Evolutionary conservation across 352 stramenopile genomes (phyloP), one percentile per base, ranked within the genome.

Genomic region (Saprolegnia parasitica): DNA sequence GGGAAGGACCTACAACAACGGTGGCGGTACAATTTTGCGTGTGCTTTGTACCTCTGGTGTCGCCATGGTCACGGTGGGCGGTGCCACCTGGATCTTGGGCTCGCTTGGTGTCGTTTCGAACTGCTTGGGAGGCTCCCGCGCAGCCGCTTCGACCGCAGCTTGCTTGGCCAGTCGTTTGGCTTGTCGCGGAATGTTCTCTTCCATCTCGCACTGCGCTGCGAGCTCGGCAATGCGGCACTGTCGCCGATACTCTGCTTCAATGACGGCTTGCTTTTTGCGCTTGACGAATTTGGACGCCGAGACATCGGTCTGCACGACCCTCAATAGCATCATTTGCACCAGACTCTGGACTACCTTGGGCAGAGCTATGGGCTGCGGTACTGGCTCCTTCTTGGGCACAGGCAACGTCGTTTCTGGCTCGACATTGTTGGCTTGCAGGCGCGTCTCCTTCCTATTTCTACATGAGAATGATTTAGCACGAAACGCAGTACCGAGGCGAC

Each of bases 181-280:
- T 20, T 21, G 52, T 16, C 52, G 52, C 20, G 52, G 52, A 24
- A 60, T 60, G 20, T 60, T 60, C 35, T 60, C 52, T 40, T 60
- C 52, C 11, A 60, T 60, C 35, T 60, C 52, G 35, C 52, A 60
- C 35, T 60, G 52, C 3, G 35, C 35, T 4, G 52, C 52, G 35
- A 60, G 52, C 52, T 60, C 52, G 24, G 52, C 52, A 42, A 60
- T 60, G 20, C 52, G 52, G 35, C 52, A 60, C 35, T 60, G 52
- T 3, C 52, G 52, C 35, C 35, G 24, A n/a, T 60, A 60, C 35
- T 60, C 52, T 2, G 52, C 52, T 24, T 60, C 52, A 11, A 60
- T 60, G 35, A 60, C 11, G 13, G 52, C 52, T 24, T 60, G 24
- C 35, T 60, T 60, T 9, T 60, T 60, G 11, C 20, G 11, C 13